Base-by-base conservation (phyloP, 768 basidiomycete species). In the Nidularia pulvinata region DNA sequence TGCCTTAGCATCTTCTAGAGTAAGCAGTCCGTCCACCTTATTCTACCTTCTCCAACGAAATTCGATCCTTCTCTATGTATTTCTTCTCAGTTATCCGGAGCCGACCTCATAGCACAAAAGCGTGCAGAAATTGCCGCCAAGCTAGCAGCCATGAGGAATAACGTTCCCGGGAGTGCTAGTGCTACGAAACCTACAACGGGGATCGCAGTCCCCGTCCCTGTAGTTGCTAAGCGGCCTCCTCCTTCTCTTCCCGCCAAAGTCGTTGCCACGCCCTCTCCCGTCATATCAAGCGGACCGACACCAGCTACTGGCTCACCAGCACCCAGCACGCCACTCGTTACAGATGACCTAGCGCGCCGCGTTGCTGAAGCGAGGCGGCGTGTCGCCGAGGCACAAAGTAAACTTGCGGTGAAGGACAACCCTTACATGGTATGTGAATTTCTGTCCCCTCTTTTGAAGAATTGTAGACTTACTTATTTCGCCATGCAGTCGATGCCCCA, bases 361-460 rank as follows among this genome's bases (percentile, higher is more conserved):
- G 84, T 97, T 0, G 90, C 89, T 6, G 96, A 97, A 55, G 92
- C 94, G 10, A 93, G 90, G 68, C 80, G 86, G 36, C 82, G 89
- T 50, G 92, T 96, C 0, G 86, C 89, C 0, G 90, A 91, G 43
- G 88, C 92, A 35, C 89, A 90, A 63, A 89, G 78, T 52, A 88
- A 87, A 59, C 78, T 86, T 16, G 83, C 86, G 1, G 72, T 87
- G 33, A 89, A 88, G 57, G 88, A 88, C 53, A 96, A 94, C 57
- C 93, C 93, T 0, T 95, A 96, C 75, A 86, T 94, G 82, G 93
- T 89, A 33, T 45, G 82, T 69, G n/a, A 32, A 34, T 14, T 30
- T 6, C 44, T 33, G 10, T 44, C 16, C 7, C n/a, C 35, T 30
- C 16, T 36, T 30, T 37, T 22, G 14, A 14, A 3, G 16, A 16